These are phyloP conservation scores for Aspergillus unguis DNA, from an alignment of 2,329 filamentous ascomycete genomes.

Conservation along the genomic window DNA sequence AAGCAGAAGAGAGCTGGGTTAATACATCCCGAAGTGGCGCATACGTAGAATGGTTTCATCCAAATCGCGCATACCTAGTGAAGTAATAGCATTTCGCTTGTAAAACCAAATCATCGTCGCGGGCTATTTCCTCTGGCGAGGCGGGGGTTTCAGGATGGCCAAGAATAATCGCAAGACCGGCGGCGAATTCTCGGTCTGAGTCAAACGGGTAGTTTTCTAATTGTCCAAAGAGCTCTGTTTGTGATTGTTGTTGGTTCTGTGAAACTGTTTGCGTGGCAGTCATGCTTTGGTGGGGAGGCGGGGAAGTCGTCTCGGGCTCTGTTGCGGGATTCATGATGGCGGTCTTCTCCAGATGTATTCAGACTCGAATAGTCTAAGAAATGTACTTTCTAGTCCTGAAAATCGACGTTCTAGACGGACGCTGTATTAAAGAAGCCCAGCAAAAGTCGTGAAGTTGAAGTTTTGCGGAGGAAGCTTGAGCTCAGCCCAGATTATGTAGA, in stretches of 20 bases:
- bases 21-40: background rate
- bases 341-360: background rate
- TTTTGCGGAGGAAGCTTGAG: background rate
- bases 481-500: background rate
- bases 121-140: conserved; percentile 37
- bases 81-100: conserved; percentile 50
- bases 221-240: conserved; percentile 26
- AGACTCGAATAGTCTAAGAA: background rate
- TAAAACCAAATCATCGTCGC: conserved; percentile 42
- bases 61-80: conserved; percentile 34
- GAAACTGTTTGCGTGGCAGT: background rate
- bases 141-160: conserved; percentile 40
- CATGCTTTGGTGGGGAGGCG: background rate
- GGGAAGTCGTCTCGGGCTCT: background rate
- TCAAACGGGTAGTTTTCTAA: conserved; percentile 41
- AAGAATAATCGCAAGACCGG: conserved; percentile 47
- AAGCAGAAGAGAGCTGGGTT: background rate
- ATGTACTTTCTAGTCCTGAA: too few species aligned
- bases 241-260: background rate
- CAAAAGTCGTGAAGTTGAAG: background rate
- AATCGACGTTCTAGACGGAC: too few species aligned
- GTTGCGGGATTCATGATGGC: background rate
- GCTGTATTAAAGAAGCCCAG: background rate
- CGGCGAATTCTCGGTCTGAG: conserved; percentile 44
- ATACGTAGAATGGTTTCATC: background rate